Evolutionary conservation across 2,329 filamentous ascomycete species (phyloP).

Genomic region (Neonectria hederae): DNA sequence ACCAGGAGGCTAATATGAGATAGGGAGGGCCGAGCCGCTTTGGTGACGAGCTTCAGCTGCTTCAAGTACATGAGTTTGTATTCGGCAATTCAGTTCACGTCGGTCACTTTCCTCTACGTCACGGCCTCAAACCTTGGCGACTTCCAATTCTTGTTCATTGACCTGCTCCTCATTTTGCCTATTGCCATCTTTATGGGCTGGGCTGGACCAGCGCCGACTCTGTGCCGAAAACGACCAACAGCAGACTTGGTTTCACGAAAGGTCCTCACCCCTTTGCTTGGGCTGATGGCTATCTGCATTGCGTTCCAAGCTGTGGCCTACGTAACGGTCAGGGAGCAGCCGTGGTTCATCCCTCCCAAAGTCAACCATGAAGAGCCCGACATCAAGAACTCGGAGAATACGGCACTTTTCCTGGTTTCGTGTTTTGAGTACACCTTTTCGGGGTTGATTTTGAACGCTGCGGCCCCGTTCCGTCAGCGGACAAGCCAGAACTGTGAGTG

Average conservation of each 20-base stretch:
- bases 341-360: constrained; percentile 87
- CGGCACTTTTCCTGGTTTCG: constrained; percentile 85
- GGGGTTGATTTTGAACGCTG: constrained; percentile 90
- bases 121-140: constrained; percentile 94
- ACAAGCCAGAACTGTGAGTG: constrained; percentile 80
- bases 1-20: constrained; percentile 34
- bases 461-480: constrained; percentile 84
- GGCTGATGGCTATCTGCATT: constrained; percentile 86
- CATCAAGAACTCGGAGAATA: constrained; percentile 92
- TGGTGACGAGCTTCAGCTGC: constrained; percentile 99
- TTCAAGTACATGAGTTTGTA: constrained; percentile 99
- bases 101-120: constrained; percentile 95
- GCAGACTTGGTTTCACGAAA: constrained; percentile 93
- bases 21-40: constrained; percentile 88
- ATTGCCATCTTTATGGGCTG: constrained; percentile 99
- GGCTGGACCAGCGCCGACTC: constrained; percentile 81
- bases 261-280: constrained; percentile 86
- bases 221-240: constrained; percentile 87
- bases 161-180: constrained; percentile 89
- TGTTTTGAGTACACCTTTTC: constrained; percentile 96
- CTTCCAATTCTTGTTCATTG: constrained; percentile 98
- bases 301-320: constrained; percentile 79
- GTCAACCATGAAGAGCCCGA: constrained; percentile 83
- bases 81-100: constrained; percentile 98
- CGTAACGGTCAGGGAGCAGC: constrained; percentile 77